Percentiles rank a stretch among this genome's conserved stretches.
Evolutionary conservation across 2,329 filamentous ascomycete species (phyloP).

Genomic region (Neofusicoccum parvum): DNA sequence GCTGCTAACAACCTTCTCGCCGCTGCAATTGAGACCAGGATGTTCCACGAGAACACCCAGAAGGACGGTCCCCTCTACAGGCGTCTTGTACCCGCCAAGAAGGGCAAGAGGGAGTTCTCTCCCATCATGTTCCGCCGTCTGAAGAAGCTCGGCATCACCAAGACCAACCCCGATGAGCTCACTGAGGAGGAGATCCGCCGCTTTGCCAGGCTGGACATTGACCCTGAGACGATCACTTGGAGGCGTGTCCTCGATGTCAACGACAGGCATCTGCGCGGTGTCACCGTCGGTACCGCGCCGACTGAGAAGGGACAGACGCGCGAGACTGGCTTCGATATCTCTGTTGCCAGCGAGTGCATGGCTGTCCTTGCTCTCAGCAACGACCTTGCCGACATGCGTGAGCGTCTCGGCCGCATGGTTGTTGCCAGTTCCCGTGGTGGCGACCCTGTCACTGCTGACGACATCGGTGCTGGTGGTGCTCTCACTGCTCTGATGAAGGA

Average conservation of each 20-base stretch:
- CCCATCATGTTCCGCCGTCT: conserved; percentile 91
- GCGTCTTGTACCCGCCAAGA: conserved; percentile 85
- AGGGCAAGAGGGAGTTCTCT: conserved; percentile 82
- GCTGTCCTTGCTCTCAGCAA: conserved; percentile 94
- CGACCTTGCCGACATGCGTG: conserved; percentile 82
- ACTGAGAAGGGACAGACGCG: conserved; percentile 89
- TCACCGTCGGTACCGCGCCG: conserved; percentile 83
- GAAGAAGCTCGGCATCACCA: conserved; percentile 93
- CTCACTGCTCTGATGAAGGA: conserved; percentile 95
- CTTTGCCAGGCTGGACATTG: conserved; percentile 94
- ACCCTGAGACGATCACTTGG: conserved; percentile 97
- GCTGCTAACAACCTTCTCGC: conserved; percentile 96
- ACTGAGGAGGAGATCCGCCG: conserved; percentile 84
- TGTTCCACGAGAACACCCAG: conserved; percentile 96
- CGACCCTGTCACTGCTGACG: conserved; percentile 93
- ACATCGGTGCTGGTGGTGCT: conserved; percentile 89
- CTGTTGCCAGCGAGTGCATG: conserved; percentile 97
- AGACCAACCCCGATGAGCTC: conserved; percentile 88
- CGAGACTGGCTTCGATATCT: conserved; percentile 95
- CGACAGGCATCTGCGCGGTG: conserved; percentile 85
- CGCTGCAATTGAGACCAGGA: conserved; percentile 94
- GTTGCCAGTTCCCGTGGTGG: conserved; percentile 83
- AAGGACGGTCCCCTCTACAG: conserved; percentile 87
- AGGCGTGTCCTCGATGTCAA: conserved; percentile 95
- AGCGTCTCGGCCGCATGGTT: conserved; percentile 93